These are phyloP conservation scores for Ogataea methanolica DNA, from an alignment of 805 yeast species.

Conservation along the genomic window DNA sequence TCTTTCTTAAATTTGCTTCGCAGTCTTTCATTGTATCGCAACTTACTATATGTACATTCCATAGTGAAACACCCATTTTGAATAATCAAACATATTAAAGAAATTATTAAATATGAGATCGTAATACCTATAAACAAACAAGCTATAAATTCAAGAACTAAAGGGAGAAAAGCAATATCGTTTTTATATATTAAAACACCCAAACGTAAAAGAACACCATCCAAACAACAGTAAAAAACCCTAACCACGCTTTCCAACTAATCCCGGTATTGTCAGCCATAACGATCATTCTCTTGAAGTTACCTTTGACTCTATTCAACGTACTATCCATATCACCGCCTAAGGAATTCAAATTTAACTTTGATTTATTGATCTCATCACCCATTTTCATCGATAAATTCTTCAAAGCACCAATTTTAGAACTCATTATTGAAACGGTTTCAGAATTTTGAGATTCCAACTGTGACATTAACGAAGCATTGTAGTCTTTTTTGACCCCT, in stretches of 20 bases:
- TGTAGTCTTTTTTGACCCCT: slow-evolving; percentile 33
- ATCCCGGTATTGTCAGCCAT: slow-evolving; percentile 64
- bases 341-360: slow-evolving; percentile 20
- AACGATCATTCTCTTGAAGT: slow-evolving; percentile 51
- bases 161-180: no score
- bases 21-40: neutral
- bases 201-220: slow-evolving; percentile 42
- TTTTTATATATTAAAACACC: slow-evolving; percentile 20
- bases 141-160: no score
- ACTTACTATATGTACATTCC: neutral
- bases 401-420: slow-evolving; percentile 51
- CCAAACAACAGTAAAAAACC: slow-evolving; percentile 38
- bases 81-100: no score
- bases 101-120: no score
- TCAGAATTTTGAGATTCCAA: slow-evolving; percentile 66
- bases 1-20: neutral
- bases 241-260: slow-evolving; percentile 59
- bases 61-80: no score
- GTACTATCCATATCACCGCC: slow-evolving; percentile 29
- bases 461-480: slow-evolving; percentile 51
- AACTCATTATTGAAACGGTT: slow-evolving; percentile 48
- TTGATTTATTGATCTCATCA: slow-evolving; percentile 47
- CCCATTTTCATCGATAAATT: slow-evolving; percentile 56
- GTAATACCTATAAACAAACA: no score
- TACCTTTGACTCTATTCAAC: slow-evolving; percentile 42